Percentiles rank a stretch among this genome's conserved stretches.
These are phyloP conservation scores for Globisporangium alternatum DNA, from an alignment of 352 stramenopile genomes.

Conservation along the genomic window DNA sequence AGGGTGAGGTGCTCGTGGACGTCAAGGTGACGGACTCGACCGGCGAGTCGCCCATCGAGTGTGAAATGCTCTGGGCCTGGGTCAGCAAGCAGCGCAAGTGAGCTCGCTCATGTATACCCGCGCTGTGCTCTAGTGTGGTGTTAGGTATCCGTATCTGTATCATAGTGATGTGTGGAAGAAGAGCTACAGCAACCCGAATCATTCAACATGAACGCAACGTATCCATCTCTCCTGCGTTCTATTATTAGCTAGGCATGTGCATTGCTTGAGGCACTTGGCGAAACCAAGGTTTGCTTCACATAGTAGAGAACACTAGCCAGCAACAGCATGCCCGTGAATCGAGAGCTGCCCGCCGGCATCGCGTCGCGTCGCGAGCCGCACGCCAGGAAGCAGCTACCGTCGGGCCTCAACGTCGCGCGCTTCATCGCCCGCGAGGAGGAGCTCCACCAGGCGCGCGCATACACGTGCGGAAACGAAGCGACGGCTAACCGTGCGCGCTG, in stretches of 20 bases:
- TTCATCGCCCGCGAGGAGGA: constrained; percentile 80
- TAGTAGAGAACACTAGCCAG: background rate
- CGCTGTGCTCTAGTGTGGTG: background rate
- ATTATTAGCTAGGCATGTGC: background rate
- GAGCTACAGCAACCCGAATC: no score
- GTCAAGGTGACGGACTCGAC: constrained; percentile 71
- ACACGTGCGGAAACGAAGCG: constrained; percentile 46
- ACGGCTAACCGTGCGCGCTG: constrained; percentile 55
- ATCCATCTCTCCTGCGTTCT: background rate
- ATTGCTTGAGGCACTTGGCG: no score
- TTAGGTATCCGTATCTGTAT: no score
- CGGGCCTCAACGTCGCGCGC: constrained; percentile 60
- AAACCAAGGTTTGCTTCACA: background rate
- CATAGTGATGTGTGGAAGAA: no score
- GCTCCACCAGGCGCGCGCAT: constrained; percentile 56
- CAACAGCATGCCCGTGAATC: constrained; percentile 43
- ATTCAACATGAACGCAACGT: no score
- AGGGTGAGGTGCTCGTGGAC: constrained; percentile 67
- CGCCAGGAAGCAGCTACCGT: constrained; percentile 33
- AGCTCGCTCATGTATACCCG: background rate
- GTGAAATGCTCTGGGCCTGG: constrained; percentile 87
- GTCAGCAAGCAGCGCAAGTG: constrained; percentile 52
- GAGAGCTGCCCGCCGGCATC: constrained; percentile 48
- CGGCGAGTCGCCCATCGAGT: constrained; percentile 75
- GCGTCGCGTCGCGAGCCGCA: constrained; percentile 29